Evolutionary conservation across 768 basidiomycete genomes (phyloP).

Genomic region (Dioszegia aurantiaca): DNA sequence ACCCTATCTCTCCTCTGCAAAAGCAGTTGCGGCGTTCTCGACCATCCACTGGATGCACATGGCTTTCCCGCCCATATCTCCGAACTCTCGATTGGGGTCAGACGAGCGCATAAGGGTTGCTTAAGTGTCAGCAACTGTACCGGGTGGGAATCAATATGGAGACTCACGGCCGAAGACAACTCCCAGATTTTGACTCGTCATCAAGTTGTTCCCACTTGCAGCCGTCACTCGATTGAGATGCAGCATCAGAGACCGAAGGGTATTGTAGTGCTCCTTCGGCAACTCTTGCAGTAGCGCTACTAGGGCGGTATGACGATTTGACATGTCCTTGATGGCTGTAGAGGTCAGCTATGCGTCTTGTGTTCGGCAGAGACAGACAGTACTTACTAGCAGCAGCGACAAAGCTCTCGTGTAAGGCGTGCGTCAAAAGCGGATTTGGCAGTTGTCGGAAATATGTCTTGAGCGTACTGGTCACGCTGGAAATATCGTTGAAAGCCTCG

Average conservation of each 20-base stretch:
- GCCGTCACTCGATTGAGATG: slow-evolving; percentile 76
- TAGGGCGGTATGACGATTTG: slow-evolving; percentile 62
- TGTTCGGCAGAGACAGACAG: neutral
- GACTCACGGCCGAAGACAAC: slow-evolving; percentile 96
- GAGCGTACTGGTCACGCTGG: slow-evolving; percentile 90
- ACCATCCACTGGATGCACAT: slow-evolving; percentile 90
- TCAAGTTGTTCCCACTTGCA: slow-evolving; percentile 71
- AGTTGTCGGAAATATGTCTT: slow-evolving; percentile 95
- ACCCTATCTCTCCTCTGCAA: slow-evolving; percentile 25
- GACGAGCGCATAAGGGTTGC: slow-evolving; percentile 91
- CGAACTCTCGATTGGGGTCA: slow-evolving; percentile 83
- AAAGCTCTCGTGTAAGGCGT: slow-evolving; percentile 85
- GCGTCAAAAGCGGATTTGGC: slow-evolving; percentile 85
- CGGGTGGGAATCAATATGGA: neutral
- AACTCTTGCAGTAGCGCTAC: slow-evolving; percentile 70
- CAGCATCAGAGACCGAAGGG: slow-evolving; percentile 73
- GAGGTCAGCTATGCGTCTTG: neutral
- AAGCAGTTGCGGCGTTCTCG: slow-evolving; percentile 60
- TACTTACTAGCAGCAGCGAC: slow-evolving; percentile 66
- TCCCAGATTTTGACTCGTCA: slow-evolving; percentile 91
- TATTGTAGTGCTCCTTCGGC: slow-evolving; percentile 83
- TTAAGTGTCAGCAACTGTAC: slow-evolving; percentile 50
- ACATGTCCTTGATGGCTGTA: slow-evolving; percentile 60
- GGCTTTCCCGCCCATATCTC: slow-evolving; percentile 94
- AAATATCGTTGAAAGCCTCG: slow-evolving; percentile 94